Base-by-base conservation (phyloP, 257 asterid genomes). In the Salvia hispanica region DNA sequence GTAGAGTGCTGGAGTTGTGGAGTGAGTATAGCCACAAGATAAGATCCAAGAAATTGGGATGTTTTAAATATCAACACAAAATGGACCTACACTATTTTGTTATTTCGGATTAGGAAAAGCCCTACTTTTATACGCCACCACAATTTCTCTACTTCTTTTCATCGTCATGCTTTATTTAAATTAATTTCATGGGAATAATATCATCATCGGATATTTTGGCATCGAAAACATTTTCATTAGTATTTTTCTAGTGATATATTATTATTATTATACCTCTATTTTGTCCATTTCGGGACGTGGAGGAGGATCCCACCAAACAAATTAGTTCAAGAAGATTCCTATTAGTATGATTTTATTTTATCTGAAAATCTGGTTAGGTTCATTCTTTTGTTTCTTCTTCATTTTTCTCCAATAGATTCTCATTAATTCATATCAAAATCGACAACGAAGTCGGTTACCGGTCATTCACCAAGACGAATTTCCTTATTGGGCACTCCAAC, bases 1-100 rank as follows among this genome's bases (percentile, higher is more conserved):
- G 37, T 6, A 0, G 47, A 66, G 37, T 25, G 50, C 14, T 58
- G 53, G 58, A 65, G 45, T 45, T 59, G 72, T 66, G 75, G 79
- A 65, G 44, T 40, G 16, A 74, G 51, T 66, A 61, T 46, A 57
- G 66, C 82, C 79, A 78, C 63, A 46, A 61, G 3, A 46, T 66
- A 36, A 73, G 58, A 44, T 44, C 69, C 50, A 43, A 73, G 53
- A 69, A 50, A n/a, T 25, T 42, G 61, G 80, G 76, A 70, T 58
- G 43, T 39, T 39, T 39, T 39, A 58, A 71, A 71, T 76, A 66
- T 71, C 77, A 65, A 66, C 18, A 52, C 58, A 65, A 40, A 43
- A 9, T 56, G 79, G 80, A 43, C 76, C 63, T 18, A 76, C 56
- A 8, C 18, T 43, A 4, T 58, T 71, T 65, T 66, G 62, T 65